Base-by-base conservation (phyloP, 768 basidiomycete species). In the Mycena haematopus region DNA sequence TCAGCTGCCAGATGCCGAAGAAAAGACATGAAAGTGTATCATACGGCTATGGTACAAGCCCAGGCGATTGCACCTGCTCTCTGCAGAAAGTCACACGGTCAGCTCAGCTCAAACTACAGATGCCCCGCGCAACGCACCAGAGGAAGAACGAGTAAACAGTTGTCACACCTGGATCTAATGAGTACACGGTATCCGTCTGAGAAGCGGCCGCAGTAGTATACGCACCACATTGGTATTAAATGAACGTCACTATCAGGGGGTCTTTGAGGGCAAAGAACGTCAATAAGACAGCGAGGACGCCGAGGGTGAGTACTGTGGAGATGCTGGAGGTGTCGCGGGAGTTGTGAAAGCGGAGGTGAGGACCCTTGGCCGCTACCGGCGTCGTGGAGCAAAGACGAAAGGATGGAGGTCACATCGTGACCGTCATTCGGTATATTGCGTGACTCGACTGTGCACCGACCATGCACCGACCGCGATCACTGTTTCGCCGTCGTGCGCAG, bases 11-110 rank as follows among this genome's bases (percentile, higher is more conserved):
- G 19, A 42, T n/a, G 10, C 27, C 56, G 53, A 10, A 17, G 38
- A 56, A 33, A 49, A 55, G 59, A 56, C 52, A n/a, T 36, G 58
- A 65, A 57, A 63, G 52, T 50, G 64, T 27, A 56, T 75, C 82
- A 64, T 76, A 90, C 89, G 70, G 82, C 78, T 68, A 92, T 84
- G 67, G 85, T 66, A 58, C 84, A 78, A 60, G 79, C 87, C 88
- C 86, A 90, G 57, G 85, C 87, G 70, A 91, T 90, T 56, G 88
- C 87, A 69, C 90, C 89, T 73, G 78, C 85, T 69, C 87, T 82
- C 88, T 90, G 71, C 57, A 56, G 7, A 21, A 22, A 66, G 67
- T 65, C 58, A 62, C 62, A 70, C 69, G 61, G 70, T 69, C 62
- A 74, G 61, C 62, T 68, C 72, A 66, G 71, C 53, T 45, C 71